Evolutionary conservation across 208 protist genomes (phyloP).

Genomic region (Trypanosoma vivax): DNA sequence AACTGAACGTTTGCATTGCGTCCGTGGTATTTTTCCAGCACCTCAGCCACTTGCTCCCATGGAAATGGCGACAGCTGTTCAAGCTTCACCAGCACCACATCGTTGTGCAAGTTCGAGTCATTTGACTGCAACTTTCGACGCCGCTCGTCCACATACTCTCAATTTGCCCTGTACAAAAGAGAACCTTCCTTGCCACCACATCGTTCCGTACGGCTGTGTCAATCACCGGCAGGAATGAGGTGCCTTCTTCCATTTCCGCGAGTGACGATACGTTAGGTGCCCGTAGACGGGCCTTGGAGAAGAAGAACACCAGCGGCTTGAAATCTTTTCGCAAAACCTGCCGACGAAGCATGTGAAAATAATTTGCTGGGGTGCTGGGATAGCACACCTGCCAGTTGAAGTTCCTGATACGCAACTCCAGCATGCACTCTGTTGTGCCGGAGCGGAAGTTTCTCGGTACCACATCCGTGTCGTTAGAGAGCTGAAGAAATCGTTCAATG

Average conservation of each 20-base stretch:
- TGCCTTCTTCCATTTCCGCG: slow-evolving; percentile 60
- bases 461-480: slow-evolving; percentile 87
- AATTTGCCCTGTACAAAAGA: slow-evolving; percentile 98
- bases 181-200: slow-evolving; percentile 77
- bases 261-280: slow-evolving; percentile 85
- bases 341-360: slow-evolving; percentile 98
- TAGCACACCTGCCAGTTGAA: slow-evolving; percentile 95
- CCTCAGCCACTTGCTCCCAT: slow-evolving; percentile 91
- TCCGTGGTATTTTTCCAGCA: slow-evolving; percentile 83
- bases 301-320: slow-evolving; percentile 97
- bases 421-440: slow-evolving; percentile 48
- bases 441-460: slow-evolving; percentile 66
- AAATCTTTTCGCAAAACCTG: slow-evolving; percentile 95
- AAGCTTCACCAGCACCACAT: slow-evolving; percentile 90
- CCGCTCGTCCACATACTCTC: slow-evolving; percentile 93
- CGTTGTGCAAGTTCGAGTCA: slow-evolving; percentile 41
- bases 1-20: slow-evolving; percentile 82
- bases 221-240: slow-evolving; percentile 77
- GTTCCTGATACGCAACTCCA: slow-evolving; percentile 67
- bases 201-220: slow-evolving; percentile 29
- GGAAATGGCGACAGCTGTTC: slow-evolving; percentile 98
- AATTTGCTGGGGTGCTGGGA: slow-evolving; percentile 96
- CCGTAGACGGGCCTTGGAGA: slow-evolving; percentile 89
- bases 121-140: slow-evolving; percentile 50
- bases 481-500: slow-evolving; percentile 97